Conservation (phyloP, 495 filamentous ascomycete species). For the Pseudotulostoma volvatum region DNA sequence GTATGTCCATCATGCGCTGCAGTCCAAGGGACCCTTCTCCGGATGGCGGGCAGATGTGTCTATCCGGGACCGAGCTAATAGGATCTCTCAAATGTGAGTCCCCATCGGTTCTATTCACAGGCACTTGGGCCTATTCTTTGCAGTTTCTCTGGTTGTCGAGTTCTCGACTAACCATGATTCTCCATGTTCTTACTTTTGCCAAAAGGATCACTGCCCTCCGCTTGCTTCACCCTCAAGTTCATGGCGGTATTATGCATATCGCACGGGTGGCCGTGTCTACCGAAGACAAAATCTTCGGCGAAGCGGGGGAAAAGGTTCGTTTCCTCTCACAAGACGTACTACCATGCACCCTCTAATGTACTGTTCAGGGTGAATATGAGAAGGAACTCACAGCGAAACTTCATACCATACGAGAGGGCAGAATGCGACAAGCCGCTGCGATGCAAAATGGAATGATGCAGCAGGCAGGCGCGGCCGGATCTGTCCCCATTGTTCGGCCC, state of each 20-base stretch:
- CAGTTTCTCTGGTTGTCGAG: conserved; percentile 1
- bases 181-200: conserved; percentile 3
- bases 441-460: conserved; percentile 30
- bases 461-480: conserved; percentile 13
- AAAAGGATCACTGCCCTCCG: conserved; percentile 32
- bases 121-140: no score
- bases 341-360: neutral
- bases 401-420: conserved; percentile 29
- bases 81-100: conserved; percentile 34
- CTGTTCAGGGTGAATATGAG: conserved; percentile 28
- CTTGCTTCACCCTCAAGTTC: conserved; percentile 34
- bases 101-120: conserved; percentile 1
- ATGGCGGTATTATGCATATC: no score
- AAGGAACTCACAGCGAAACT: conserved; percentile 33
- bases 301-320: conserved; percentile 28
- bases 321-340: neutral
- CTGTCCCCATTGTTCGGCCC: conserved; percentile 21
- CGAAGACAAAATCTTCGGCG: conserved; percentile 31
- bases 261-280: conserved; percentile 23
- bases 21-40: conserved; percentile 21
- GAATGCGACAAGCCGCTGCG: conserved; percentile 28
- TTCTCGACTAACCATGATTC: neutral
- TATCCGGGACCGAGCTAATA: conserved; percentile 21
- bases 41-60: conserved; percentile 33
- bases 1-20: conserved; percentile 22